Conservation (phyloP, 805 yeast species). For the Nakazawaea molendinolei region DNA sequence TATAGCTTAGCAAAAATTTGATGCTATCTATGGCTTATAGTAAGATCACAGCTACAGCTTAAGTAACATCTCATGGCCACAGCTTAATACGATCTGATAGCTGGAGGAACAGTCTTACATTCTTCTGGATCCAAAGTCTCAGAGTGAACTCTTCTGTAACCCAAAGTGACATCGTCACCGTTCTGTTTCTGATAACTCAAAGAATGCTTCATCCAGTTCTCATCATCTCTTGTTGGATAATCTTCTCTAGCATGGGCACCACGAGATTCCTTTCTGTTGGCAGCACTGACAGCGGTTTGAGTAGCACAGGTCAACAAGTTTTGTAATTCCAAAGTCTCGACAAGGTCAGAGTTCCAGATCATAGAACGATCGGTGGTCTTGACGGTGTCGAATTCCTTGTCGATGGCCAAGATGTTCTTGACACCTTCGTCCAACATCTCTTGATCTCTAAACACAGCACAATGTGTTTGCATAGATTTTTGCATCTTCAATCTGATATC, state of each 20-base stretch:
- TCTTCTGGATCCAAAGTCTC: slow-evolving; percentile 85
- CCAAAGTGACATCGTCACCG: slow-evolving; percentile 68
- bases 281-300: slow-evolving; percentile 92
- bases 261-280: slow-evolving; percentile 94
- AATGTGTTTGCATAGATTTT: slow-evolving; percentile 92
- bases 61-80: neutral
- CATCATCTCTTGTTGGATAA: slow-evolving; percentile 93
- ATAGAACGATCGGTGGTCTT: slow-evolving; percentile 92
- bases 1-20: no score
- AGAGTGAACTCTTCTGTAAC: slow-evolving; percentile 79
- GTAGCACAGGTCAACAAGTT: slow-evolving; percentile 95
- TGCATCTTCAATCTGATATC: slow-evolving; percentile 90
- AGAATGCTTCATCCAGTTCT: slow-evolving; percentile 96
- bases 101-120: slow-evolving; percentile 95
- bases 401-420: slow-evolving; percentile 64
- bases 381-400: slow-evolving; percentile 64
- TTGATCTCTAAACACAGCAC: slow-evolving; percentile 95
- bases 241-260: slow-evolving; percentile 99
- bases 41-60: no score
- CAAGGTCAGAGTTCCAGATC: slow-evolving; percentile 98
- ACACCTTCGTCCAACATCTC: slow-evolving; percentile 91
- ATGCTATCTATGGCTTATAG: no score
- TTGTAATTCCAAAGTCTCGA: slow-evolving; percentile 92
- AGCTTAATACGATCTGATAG: slow-evolving; percentile 81
- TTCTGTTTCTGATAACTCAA: slow-evolving; percentile 78